These are phyloP conservation scores for Phanerochaete sordida DNA, from an alignment of 768 basidiomycete genomes.

Conservation along the genomic window DNA sequence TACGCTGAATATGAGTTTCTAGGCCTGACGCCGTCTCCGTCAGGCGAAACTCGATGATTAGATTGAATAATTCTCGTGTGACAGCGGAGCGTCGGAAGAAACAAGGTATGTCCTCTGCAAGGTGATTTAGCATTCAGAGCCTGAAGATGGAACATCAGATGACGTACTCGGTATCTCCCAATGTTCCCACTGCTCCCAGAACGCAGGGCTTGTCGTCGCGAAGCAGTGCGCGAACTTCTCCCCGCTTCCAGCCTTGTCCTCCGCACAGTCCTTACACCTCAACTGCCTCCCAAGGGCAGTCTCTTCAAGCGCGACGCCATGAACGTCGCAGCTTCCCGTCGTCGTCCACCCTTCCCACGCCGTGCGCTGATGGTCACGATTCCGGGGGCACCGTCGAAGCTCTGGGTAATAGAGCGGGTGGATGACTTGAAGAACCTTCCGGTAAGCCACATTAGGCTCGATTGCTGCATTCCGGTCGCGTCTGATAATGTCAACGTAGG, in stretches of 20 bases:
- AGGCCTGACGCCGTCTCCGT: conserved; percentile 18
- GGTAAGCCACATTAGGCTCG: no score
- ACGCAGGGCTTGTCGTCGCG: conserved; percentile 17
- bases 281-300: conserved; percentile 14
- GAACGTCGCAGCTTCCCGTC: conserved; percentile 18
- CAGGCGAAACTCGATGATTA: conserved; percentile 21
- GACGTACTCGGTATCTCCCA: conserved; percentile 22
- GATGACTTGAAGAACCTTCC: no score
- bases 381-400: no score
- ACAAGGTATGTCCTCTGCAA: conserved; percentile 17
- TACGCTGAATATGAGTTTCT: background rate
- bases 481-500: no score
- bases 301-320: conserved; percentile 17
- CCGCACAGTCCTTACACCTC: conserved; percentile 10
- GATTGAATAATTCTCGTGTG: conserved; percentile 22
- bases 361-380: no score
- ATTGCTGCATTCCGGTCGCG: no score
- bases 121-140: background rate
- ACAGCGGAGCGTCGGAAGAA: conserved; percentile 21
- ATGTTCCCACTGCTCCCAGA: conserved; percentile 19
- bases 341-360: conserved; percentile 9
- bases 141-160: background rate
- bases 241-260: background rate
- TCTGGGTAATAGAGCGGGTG: no score
- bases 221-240: conserved; percentile 6